Conservation (phyloP, 108 stramenopile species). For the Fistulifera pelliculosa region DNA sequence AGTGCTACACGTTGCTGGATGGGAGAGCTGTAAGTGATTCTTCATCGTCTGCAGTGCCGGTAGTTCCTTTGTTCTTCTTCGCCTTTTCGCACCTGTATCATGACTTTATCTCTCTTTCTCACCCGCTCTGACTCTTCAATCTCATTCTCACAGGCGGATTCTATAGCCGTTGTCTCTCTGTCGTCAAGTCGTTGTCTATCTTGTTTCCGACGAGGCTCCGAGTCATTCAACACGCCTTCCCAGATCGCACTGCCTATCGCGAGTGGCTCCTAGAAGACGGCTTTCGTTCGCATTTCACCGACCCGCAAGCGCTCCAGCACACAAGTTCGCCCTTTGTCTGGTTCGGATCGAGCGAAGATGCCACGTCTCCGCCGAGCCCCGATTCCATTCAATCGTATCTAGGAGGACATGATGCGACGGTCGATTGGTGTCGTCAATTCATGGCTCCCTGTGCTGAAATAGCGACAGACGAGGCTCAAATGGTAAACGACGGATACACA, state of each 20-base stretch:
- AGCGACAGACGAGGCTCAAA: conserved; percentile 8
- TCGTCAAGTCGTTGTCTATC: conserved; percentile 65
- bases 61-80: too few species aligned
- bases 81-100: background rate
- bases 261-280: conserved; percentile 67
- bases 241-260: conserved; percentile 55
- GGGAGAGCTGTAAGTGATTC: conserved; percentile 9
- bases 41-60: background rate
- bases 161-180: conserved; percentile 57
- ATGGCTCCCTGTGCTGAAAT: conserved; percentile 17
- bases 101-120: background rate
- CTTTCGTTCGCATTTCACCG: conserved; percentile 35
- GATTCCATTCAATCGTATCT: conserved; percentile 52
- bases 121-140: background rate
- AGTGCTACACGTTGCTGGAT: conserved; percentile 8
- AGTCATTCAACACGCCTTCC: conserved; percentile 66
- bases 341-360: conserved; percentile 25
- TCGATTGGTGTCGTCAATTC: conserved; percentile 64
- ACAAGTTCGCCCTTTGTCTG: conserved; percentile 66
- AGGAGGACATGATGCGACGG: conserved; percentile 78
- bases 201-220: conserved; percentile 64
- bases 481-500: conserved; percentile 60
- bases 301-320: conserved; percentile 31
- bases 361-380: conserved; percentile 6
- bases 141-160: conserved; percentile 56